Percentiles rank a stretch among this genome's conserved stretches.
These are phyloP conservation scores for Nicotiana noctiflora DNA, from an alignment of 257 asterid species.

Conservation along the genomic window DNA sequence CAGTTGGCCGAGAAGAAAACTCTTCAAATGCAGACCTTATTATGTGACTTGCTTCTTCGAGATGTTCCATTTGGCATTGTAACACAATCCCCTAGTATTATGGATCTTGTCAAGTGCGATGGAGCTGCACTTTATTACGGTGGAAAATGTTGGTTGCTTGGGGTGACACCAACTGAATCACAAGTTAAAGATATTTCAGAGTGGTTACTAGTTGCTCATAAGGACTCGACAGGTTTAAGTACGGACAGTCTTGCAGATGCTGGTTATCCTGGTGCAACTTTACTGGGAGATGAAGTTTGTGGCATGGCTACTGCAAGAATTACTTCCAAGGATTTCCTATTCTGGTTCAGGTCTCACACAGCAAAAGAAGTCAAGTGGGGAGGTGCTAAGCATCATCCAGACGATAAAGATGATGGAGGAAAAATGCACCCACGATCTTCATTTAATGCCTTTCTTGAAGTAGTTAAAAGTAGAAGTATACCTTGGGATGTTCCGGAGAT, in stretches of 20 bases:
- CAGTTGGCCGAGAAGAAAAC: conserved; percentile 48
- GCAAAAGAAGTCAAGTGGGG: conserved; percentile 54
- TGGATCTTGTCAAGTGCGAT: conserved; percentile 62
- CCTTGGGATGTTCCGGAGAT: conserved; percentile 60
- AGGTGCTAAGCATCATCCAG: conserved; percentile 51
- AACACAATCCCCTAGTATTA: conserved; percentile 51
- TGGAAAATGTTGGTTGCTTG: conserved; percentile 55
- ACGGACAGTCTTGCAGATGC: conserved; percentile 51
- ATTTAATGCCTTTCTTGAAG: conserved; percentile 51
- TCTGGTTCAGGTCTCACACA: conserved; percentile 62
- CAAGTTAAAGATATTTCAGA: conserved; percentile 37
- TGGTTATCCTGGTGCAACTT: conserved; percentile 46
- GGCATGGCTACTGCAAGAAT: conserved; percentile 59
- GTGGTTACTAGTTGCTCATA: conserved; percentile 40
- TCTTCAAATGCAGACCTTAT: conserved; percentile 41
- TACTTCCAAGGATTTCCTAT: conserved; percentile 32
- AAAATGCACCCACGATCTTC: conserved; percentile 65
- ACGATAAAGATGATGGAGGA: conserved; percentile 44
- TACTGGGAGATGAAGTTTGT: conserved; percentile 50
- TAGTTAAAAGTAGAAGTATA: conserved; percentile 39
- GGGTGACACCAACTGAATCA: conserved; percentile 53
- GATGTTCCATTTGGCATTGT: conserved; percentile 48
- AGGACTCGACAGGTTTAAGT: conserved; percentile 43
- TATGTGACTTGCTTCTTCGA: conserved; percentile 59
- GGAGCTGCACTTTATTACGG: conserved; percentile 52